Evolutionary conservation across 768 basidiomycete genomes (phyloP), one percentile per base, ranked within the genome.

Genomic region (Galerina marginata): DNA sequence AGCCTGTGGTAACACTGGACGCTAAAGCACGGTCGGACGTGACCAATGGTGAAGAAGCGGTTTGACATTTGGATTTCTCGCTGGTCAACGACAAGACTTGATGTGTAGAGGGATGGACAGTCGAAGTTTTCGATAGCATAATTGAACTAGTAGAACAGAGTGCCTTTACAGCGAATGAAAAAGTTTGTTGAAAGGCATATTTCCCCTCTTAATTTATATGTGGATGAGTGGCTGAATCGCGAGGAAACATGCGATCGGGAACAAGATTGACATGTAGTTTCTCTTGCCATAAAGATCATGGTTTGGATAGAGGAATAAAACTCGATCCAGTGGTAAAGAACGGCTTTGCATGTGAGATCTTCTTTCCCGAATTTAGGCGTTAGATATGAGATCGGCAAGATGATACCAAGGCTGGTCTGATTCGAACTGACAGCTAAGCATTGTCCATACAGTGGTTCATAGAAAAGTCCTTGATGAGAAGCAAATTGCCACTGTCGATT

Each of bases 321-420:
- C 61, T 67, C 49, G 68, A 64, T 65, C 56, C 56, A 64, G 55
- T 54, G 59, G 62, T 53, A 64, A 33, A 71, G 67, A 62, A 57
- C 37, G 56, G 65, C 62, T 62, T 42, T 61, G 64, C 62, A 58
- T 42, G 51, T 56, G 56, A 72, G 74, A 75, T 75, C 72, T 71
- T 63, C 65, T 56, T 48, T 59, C 57, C 67, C 66, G 65, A 69
- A 68, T 67, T 69, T 63, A 71, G 68, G 65, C 65, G 62, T 62
- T 63, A 72, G 72, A 73, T 70, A 69, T 49, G 67, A 74, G 77
- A 76, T 78, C 75, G 63, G 72, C 72, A 74, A 76, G 64, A 70
- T 60, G 46, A 42, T 16, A 56, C 43, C 39, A 45, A 56, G 58
- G 47, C 49, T 71, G 65, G 65, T 14, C 50, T 48, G 48, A 64